These are phyloP conservation scores for Tephrocybe sp. DNA, from an alignment of 768 basidiomycete genomes.

Conservation along the genomic window DNA sequence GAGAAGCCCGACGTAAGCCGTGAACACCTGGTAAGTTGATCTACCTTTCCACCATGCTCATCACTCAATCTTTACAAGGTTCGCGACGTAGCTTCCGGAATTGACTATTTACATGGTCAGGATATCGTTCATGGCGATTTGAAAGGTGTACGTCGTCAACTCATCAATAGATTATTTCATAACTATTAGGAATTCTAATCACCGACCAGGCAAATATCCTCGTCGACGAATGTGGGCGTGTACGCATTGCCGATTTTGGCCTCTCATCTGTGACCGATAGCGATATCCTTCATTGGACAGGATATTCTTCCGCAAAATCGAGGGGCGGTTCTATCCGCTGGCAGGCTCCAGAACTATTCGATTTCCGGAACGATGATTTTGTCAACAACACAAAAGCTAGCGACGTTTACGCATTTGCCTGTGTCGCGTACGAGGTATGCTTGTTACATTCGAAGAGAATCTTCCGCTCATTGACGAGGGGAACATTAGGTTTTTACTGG, in stretches of 20 bases:
- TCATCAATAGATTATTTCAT: neutral
- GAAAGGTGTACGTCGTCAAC: slow-evolving; percentile 33
- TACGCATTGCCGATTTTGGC: slow-evolving; percentile 25
- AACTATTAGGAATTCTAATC: too few species aligned
- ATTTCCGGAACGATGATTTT: slow-evolving; percentile 9
- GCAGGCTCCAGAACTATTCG: slow-evolving; percentile 23
- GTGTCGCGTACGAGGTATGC: slow-evolving; percentile 21
- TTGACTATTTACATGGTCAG: slow-evolving; percentile 30
- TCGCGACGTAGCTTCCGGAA: slow-evolving; percentile 31
- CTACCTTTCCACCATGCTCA: too few species aligned
- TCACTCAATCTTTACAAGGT: too few species aligned
- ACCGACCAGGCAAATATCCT: slow-evolving; percentile 24
- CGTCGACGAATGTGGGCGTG: slow-evolving; percentile 14
- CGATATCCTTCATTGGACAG: slow-evolving; percentile 14
- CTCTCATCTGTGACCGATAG: slow-evolving; percentile 16
- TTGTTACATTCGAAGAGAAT: neutral
- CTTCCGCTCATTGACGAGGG: too few species aligned
- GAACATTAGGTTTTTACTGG: too few species aligned
- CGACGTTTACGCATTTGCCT: slow-evolving; percentile 22
- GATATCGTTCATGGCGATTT: slow-evolving; percentile 44
- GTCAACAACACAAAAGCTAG: slow-evolving; percentile 13
- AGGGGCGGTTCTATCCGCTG: slow-evolving; percentile 18
- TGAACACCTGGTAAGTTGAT: neutral
- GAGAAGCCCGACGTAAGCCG: slow-evolving; percentile 8
- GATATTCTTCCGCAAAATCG: slow-evolving; percentile 9